Percentiles rank a stretch among this genome's conserved stretches.
phyloP scores from a whole-genome alignment of 177 flowering plant species.

The Vitis hybrid region DNA sequence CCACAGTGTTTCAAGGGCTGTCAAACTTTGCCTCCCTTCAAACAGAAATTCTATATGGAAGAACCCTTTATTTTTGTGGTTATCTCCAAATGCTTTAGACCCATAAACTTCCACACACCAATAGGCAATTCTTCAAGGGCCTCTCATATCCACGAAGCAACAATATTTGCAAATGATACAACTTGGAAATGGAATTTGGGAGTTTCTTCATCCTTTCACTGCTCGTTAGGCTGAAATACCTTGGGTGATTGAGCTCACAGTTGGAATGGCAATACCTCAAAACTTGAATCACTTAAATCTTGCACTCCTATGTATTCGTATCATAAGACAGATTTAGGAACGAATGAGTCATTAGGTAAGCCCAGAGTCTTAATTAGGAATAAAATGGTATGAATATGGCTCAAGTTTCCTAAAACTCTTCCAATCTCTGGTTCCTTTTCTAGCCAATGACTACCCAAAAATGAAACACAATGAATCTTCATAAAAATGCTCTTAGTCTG shows the following conservation, averaged over 20 bases:
- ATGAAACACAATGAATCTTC: too few species aligned
- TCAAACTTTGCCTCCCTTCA: conserved; percentile 10
- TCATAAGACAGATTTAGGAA: neutral
- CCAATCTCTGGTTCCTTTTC: too few species aligned
- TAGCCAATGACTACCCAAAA: neutral
- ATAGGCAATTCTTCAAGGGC: too few species aligned
- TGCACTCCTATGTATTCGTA: conserved; percentile 3
- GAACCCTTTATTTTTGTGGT: neutral
- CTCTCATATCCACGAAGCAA: neutral
- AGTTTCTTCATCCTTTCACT: conserved; percentile 7
- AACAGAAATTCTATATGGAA: conserved; percentile 2
- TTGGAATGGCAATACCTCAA: conserved; percentile 22
- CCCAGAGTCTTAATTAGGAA: neutral
- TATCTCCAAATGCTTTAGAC: conserved; percentile 5
- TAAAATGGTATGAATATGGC: too few species aligned
- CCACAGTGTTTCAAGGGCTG: conserved; percentile 4
- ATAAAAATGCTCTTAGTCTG: too few species aligned
- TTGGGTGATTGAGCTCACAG: conserved; percentile 15
- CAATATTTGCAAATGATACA: conserved; percentile 8
- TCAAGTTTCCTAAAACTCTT: too few species aligned
- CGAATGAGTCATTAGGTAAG: neutral
- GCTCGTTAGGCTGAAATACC: conserved; percentile 14
- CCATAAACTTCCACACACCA: too few species aligned
- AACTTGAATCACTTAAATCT: neutral
- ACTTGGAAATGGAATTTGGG: conserved; percentile 6